Percentiles rank a stretch among this genome's conserved stretches.
These are phyloP conservation scores for Boletus fagicola DNA, from an alignment of 768 basidiomycete genomes.

Conservation along the genomic window DNA sequence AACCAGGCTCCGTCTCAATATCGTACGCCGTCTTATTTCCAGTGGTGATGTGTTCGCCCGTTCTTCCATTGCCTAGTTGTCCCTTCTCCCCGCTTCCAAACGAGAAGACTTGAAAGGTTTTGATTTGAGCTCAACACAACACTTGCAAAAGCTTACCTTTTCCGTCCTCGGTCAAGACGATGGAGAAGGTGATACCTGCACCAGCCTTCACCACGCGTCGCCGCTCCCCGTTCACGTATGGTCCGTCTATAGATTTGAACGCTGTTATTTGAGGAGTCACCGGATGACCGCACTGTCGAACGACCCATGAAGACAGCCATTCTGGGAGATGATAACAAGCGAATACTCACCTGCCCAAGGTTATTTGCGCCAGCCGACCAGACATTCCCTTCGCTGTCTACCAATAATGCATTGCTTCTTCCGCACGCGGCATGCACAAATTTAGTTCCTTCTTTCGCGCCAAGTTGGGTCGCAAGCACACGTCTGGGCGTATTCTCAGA, in stretches of 20 bases:
- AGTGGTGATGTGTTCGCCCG: conserved; percentile 86
- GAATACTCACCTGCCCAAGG: conserved; percentile 66
- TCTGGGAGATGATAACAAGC: not conserved
- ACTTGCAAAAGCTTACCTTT: conserved; percentile 49
- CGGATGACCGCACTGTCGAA: conserved; percentile 66
- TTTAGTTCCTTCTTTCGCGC: conserved; percentile 52
- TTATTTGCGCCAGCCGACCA: conserved; percentile 86
- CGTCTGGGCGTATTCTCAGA: conserved; percentile 74
- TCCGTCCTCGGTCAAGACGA: conserved; percentile 80
- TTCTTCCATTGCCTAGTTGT: conserved; percentile 89
- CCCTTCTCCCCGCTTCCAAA: conserved; percentile 93
- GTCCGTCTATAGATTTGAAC: conserved; percentile 64
- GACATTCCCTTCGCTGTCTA: conserved; percentile 75
- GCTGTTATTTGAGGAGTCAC: conserved; percentile 59
- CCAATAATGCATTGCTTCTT: conserved; percentile 76
- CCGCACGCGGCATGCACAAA: conserved; percentile 87
- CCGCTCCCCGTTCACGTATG: conserved; percentile 53
- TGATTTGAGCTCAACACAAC: not conserved
- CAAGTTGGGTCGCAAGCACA: conserved; percentile 57
- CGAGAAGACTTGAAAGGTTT: conserved; percentile 60
- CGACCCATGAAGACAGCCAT: not conserved
- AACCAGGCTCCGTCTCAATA: conserved; percentile 68
- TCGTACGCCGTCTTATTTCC: conserved; percentile 85
- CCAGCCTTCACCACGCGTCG: conserved; percentile 71
- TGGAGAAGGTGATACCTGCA: conserved; percentile 81